Evolutionary conservation across 805 yeast genomes (phyloP), one percentile per base, ranked within the genome.

Genomic region (Cyberlindnera lachancei): DNA sequence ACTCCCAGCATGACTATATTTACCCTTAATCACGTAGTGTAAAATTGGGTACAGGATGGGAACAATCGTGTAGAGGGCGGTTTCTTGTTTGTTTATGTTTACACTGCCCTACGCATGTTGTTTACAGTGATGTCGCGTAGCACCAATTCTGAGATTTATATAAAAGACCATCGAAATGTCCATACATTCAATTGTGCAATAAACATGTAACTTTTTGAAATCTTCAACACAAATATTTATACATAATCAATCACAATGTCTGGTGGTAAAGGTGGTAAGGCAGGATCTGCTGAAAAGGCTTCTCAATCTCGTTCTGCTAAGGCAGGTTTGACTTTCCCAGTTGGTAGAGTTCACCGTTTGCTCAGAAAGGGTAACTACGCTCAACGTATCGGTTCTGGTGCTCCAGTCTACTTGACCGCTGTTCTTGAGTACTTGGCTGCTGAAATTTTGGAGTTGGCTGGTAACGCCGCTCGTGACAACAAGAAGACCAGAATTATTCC

Each of bases 291-390:
- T 55, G 88, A 86, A 63, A 90, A 90, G 71, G 87, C 94, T 57
- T 81, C 96, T 60, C 92, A 90, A 73, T 83, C 96, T 36, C 86
- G 97, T 79, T 90, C 97, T 52, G 80, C 96, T 46, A 90, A 87
- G 75, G 96, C 97, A 61, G 97, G 96, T 66, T 78, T 90, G 61
- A 85, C 94, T 56, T 90, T 90, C 94, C 97, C 97, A 72, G 97
- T 90, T 51, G 97, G 97, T 67, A 88, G 97, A 79, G 92, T 90
- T 53, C 96, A 90, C 75, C 80, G 96, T 72, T 75, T 88, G 54
- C 70, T 90, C 59, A 85, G 94, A 79, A 86, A 82, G 70, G 96
- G 95, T 64, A 85, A 88, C 80, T 85, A 90, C 73, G 94, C 96
- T 59, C 94, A 88, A 72, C 81, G 97, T 73, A 81, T 90, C 55